These are phyloP conservation scores for Aureobasidium zeae DNA, from an alignment of 2,329 filamentous ascomycete species.

Conservation along the genomic window DNA sequence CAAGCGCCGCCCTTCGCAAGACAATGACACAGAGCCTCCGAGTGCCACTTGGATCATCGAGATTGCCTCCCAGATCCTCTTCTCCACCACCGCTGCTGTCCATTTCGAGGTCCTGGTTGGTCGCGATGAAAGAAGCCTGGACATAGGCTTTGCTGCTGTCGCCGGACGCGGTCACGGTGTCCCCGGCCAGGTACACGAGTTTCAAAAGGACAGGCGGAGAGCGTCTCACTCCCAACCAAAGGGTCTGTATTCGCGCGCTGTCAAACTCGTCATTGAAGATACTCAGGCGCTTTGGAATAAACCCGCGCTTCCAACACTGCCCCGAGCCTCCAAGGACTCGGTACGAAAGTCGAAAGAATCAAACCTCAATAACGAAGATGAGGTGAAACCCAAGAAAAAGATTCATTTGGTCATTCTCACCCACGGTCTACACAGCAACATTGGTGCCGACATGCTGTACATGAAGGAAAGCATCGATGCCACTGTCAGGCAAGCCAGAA, in stretches of 20 bases:
- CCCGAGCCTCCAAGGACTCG: conserved; percentile 21
- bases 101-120: conserved; percentile 80
- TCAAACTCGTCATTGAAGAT: conserved; percentile 73
- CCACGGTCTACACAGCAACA: conserved; percentile 90
- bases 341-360: conserved; percentile 8
- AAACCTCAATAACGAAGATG: conserved; percentile 16
- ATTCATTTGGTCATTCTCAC: conserved; percentile 88
- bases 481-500: conserved; percentile 62
- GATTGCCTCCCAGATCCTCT: conserved; percentile 84
- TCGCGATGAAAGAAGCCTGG: conserved; percentile 74
- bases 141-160: conserved; percentile 52
- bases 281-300: conserved; percentile 87
- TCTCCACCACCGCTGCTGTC: conserved; percentile 79
- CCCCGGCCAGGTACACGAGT: conserved; percentile 66
- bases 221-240: conserved; percentile 58
- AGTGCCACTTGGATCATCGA: conserved; percentile 83
- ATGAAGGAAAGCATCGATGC: conserved; percentile 95
- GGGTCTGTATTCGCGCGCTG: conserved; percentile 75
- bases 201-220: conserved; percentile 57
- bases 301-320: conserved; percentile 56
- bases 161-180: conserved; percentile 43
- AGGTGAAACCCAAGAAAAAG: conserved; percentile 55
- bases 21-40: conserved; percentile 39
- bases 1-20: conserved; percentile 27
- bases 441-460: conserved; percentile 92